Evolutionary conservation across 2,329 filamentous ascomycete species (phyloP).

Genomic region (Daldinia sp.): DNA sequence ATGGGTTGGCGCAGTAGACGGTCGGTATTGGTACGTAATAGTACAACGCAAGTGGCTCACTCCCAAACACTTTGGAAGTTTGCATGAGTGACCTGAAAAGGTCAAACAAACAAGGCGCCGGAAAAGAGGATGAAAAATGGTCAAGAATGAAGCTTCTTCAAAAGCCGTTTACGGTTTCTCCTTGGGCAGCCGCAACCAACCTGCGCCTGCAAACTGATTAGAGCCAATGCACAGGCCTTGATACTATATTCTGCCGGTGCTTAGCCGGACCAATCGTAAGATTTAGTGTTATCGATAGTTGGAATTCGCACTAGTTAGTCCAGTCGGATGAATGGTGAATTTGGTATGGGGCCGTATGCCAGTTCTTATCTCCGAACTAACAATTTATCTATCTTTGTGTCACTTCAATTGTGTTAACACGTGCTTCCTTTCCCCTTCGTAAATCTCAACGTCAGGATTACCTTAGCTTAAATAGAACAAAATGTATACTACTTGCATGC

Average conservation of each 20-base stretch:
- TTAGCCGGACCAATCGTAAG: conserved; percentile 26
- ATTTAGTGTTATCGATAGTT: background rate
- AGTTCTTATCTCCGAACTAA: background rate
- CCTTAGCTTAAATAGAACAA: background rate
- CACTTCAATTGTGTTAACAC: background rate
- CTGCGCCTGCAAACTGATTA: conserved; percentile 6
- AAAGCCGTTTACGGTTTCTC: conserved; percentile 37
- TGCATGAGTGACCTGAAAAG: conserved; percentile 26
- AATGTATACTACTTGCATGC: background rate
- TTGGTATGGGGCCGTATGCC: background rate
- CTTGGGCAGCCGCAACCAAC: conserved; percentile 35
- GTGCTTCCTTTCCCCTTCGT: background rate
- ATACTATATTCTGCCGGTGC: conserved; percentile 17
- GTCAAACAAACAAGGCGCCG: conserved; percentile 20
- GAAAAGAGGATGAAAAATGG: conserved; percentile 25
- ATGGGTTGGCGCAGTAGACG: background rate
- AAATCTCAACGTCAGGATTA: background rate
- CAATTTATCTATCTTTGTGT: background rate
- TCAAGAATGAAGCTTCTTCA: conserved; percentile 30
- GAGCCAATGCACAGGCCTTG: conserved; percentile 24
- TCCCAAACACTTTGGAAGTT: conserved; percentile 1
- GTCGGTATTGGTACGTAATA: conserved; percentile 8
- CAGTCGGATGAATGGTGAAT: conserved; percentile 1
- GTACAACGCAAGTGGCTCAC: conserved; percentile 21
- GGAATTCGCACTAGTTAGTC: background rate